These are phyloP conservation scores for Erigeron canadensis DNA, from an alignment of 129 eudicot species.

Conservation along the genomic window DNA sequence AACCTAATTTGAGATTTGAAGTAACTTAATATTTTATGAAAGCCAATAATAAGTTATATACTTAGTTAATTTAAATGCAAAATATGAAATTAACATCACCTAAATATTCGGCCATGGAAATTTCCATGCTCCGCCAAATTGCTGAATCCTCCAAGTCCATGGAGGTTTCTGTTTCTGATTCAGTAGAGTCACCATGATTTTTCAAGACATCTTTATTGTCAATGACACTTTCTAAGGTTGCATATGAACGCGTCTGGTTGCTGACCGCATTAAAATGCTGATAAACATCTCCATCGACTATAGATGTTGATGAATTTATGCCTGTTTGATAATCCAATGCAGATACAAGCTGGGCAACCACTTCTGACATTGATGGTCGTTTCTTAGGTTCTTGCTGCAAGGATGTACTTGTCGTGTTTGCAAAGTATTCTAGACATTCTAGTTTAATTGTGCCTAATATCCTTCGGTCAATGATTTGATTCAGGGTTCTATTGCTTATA, in stretches of 20 bases:
- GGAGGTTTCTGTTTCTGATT: not conserved
- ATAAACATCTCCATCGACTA: not conserved
- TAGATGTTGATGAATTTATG: not conserved
- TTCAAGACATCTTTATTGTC: no score
- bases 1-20: no score
- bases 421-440: slow-evolving; percentile 14
- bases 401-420: slow-evolving; percentile 16
- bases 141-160: not conserved
- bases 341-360: slow-evolving; percentile 34
- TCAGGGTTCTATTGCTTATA: not conserved
- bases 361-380: slow-evolving; percentile 47
- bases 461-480: slow-evolving; percentile 12
- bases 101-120: slow-evolving; percentile 3
- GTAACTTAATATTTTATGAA: no score
- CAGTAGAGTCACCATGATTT: not conserved
- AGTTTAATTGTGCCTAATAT: slow-evolving; percentile 22
- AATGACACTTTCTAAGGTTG: no score
- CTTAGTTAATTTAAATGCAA: not conserved
- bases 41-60: not conserved
- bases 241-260: no score
- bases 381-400: slow-evolving; percentile 33
- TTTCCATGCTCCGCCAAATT: slow-evolving; percentile 2
- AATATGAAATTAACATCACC: not conserved
- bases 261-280: not conserved
- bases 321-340: slow-evolving; percentile 25